phyloP scores from a whole-genome alignment of 202 grass and related monocot species.

The Thinopyrum obtusiflorum region DNA sequence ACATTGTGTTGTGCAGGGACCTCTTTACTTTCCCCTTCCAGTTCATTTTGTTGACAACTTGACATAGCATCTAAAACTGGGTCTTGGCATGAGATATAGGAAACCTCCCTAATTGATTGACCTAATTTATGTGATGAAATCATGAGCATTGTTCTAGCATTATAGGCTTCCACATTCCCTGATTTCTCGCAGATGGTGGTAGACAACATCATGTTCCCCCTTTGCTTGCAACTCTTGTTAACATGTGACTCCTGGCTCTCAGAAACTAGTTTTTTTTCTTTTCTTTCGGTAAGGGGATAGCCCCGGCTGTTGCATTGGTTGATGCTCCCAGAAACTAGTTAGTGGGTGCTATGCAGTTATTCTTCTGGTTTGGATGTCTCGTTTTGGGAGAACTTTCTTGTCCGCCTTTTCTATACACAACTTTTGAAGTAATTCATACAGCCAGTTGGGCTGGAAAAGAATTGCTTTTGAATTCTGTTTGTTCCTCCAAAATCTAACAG shows the following conservation, averaged over 20 bases:
- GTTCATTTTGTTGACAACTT: slow-evolving; percentile 4
- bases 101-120: neutral
- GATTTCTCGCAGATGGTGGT: neutral
- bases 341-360: neutral
- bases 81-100: neutral
- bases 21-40: neutral
- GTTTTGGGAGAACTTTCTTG: neutral
- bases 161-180: neutral
- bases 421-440: neutral
- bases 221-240: slow-evolving; percentile 1
- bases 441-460: neutral
- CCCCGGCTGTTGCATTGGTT: too few relatives aligned
- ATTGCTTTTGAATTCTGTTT: neutral
- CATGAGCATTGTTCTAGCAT: neutral
- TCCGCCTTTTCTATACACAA: neutral
- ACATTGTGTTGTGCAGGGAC: neutral
- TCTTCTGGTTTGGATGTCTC: neutral
- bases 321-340: neutral
- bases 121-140: neutral
- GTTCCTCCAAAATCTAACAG: neutral
- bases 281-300: too few relatives aligned
- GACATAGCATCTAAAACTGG: neutral
- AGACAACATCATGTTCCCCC: neutral
- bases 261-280: neutral
- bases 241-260: neutral